A percentile compares a stretch with the other conserved stretches of the same genome.
Conservation (phyloP, 805 yeast genomes). For the Wickerhamiella brachini region DNA sequence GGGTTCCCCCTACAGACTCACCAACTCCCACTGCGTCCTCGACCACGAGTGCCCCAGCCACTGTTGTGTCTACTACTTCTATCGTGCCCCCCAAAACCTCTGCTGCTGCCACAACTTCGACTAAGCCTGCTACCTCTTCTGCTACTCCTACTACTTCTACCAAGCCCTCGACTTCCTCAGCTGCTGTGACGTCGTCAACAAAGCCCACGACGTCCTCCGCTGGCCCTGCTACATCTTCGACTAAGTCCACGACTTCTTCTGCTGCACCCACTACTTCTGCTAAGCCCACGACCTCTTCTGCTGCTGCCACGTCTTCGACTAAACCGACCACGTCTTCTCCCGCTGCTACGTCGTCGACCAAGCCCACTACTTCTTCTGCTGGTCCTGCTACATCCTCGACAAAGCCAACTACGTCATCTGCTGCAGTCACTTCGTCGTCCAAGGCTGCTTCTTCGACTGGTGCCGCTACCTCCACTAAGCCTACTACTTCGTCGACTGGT, state of each 20-base stretch:
- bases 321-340: too few species aligned
- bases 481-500: neutral
- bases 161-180: too few species aligned
- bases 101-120: neutral
- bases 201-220: neutral
- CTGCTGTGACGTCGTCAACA: neutral
- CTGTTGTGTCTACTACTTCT: neutral
- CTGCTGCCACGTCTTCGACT: too few species aligned
- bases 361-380: neutral
- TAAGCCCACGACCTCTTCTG: too few species aligned
- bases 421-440: neutral
- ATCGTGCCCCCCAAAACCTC: neutral
- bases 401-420: neutral
- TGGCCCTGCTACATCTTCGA: neutral
- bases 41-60: neutral
- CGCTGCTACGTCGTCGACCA: neutral
- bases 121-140: neutral
- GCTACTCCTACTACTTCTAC: neutral
- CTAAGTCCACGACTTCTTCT: neutral
- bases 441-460: neutral
- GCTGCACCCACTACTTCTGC: neutral
- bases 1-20: neutral
- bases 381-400: neutral
- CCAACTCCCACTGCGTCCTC: neutral
- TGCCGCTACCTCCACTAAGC: neutral